A percentile compares a stretch with the other conserved stretches of the same genome.
Evolutionary conservation across 129 eudicot genomes (phyloP).

Genomic region (carrot (Daucus carota)): DNA sequence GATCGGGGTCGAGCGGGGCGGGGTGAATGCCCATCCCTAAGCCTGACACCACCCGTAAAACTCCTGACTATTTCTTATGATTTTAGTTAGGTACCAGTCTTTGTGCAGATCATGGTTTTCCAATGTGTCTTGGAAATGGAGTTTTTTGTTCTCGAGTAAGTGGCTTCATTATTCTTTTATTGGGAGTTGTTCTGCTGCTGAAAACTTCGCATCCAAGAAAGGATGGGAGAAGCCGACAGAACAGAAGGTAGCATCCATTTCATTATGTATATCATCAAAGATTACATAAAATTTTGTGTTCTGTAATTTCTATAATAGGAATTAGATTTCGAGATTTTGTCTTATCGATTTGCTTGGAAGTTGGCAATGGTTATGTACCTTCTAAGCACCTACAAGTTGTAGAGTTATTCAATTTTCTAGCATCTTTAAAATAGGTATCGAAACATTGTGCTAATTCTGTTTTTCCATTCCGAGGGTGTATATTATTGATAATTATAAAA

Average conservation of each 20-base stretch:
- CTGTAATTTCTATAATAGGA: conserved; percentile 20
- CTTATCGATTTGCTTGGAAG: not conserved
- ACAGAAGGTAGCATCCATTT: conserved; percentile 20
- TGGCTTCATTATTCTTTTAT: conserved; percentile 42
- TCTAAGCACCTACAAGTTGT: not conserved
- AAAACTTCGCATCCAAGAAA: conserved; percentile 21
- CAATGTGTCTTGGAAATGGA: conserved; percentile 32
- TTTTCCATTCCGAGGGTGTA: not conserved
- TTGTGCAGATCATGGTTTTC: not conserved
- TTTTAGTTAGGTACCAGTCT: not conserved
- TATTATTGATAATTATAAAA: not conserved
- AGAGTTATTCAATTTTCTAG: not conserved
- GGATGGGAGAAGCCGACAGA: conserved; percentile 14
- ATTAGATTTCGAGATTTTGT: conserved; percentile 12
- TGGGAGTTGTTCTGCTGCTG: conserved; percentile 39
- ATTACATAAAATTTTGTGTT: conserved; percentile 26
- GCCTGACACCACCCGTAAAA: conserved; percentile 89
- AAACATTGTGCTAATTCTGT: not conserved
- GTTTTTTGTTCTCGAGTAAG: conserved; percentile 39
- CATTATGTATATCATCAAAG: conserved; percentile 34
- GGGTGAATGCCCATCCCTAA: too few relatives aligned
- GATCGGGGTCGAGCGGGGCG: too few relatives aligned
- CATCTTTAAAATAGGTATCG: not conserved
- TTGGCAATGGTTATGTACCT: not conserved
- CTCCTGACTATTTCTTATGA: conserved; percentile 90